These are phyloP conservation scores for Balakata baccata DNA, from an alignment of 345 rosid genomes.

Conservation along the genomic window DNA sequence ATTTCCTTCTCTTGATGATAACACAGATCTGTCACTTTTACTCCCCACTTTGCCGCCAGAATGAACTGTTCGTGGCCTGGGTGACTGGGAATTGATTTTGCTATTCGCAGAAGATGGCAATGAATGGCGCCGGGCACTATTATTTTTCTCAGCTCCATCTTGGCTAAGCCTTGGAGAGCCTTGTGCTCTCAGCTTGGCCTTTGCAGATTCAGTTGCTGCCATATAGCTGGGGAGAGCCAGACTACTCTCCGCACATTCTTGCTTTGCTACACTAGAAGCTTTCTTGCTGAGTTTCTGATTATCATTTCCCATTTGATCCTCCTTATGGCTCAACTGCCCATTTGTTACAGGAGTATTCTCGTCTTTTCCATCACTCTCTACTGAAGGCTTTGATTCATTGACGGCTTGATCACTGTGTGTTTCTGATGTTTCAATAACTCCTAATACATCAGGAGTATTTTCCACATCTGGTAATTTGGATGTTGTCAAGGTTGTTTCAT, in stretches of 20 bases:
- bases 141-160: conserved; percentile 58
- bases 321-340: conserved; percentile 40
- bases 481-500: conserved; percentile 23
- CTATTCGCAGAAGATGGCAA: conserved; percentile 61
- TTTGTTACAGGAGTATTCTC: conserved; percentile 45
- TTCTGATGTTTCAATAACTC: conserved; percentile 39
- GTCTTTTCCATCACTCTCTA: conserved; percentile 34
- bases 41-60: conserved; percentile 53
- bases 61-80: conserved; percentile 56
- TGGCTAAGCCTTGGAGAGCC: conserved; percentile 66
- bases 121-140: conserved; percentile 61
- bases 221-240: conserved; percentile 79
- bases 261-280: conserved; percentile 43
- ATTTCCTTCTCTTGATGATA: conserved; percentile 46
- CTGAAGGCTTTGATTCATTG: conserved; percentile 37
- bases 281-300: conserved; percentile 51
- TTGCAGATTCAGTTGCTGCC: conserved; percentile 89
- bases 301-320: conserved; percentile 46
- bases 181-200: conserved; percentile 81
- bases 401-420: conserved; percentile 27
- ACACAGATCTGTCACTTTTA: conserved; percentile 52
- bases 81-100: conserved; percentile 67
- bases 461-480: conserved; percentile 31
- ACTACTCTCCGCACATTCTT: conserved; percentile 59
- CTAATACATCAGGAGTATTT: conserved; percentile 35